Percentiles rank a stretch among this genome's conserved stretches.
These are phyloP conservation scores for Penicillium crustosum DNA, from an alignment of 2,329 filamentous ascomycete species.

Conservation along the genomic window DNA sequence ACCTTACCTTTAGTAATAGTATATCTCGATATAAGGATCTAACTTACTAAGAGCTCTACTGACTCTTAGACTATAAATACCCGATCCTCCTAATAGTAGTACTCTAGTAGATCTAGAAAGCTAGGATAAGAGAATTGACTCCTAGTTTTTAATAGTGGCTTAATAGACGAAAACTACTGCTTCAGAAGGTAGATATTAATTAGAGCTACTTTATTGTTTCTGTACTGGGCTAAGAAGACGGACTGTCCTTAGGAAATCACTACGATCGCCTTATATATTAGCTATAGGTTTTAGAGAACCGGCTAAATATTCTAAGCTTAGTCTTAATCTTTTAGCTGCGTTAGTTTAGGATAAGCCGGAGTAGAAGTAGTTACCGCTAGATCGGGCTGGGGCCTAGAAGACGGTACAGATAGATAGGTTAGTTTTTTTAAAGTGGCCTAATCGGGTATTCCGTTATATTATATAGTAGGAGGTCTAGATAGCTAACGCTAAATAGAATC, in stretches of 20 bases:
- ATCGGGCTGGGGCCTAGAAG: background rate
- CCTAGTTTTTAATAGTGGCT: background rate
- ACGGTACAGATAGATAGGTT: background rate
- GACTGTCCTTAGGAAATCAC: background rate
- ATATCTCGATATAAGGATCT: background rate
- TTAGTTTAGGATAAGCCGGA: background rate
- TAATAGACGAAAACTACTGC: background rate
- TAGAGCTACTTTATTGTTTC: background rate
- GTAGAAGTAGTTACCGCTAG: background rate
- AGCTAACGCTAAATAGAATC: background rate
- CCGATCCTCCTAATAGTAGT: background rate
- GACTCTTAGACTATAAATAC: background rate
- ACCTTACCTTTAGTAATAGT: background rate
- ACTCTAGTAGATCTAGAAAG: background rate
- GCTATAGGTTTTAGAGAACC: background rate
- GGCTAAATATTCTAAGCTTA: background rate
- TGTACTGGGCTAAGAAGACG: background rate
- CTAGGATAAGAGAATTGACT: background rate
- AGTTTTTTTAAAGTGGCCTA: background rate
- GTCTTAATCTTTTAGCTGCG: background rate
- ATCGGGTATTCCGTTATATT: background rate
- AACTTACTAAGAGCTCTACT: constrained; percentile 4
- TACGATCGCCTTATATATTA: background rate
- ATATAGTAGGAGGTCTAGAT: background rate
- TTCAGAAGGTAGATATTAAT: background rate